These are phyloP conservation scores for Atkinsonella hypoxylon DNA, from an alignment of 2,329 filamentous ascomycete species.

Conservation along the genomic window DNA sequence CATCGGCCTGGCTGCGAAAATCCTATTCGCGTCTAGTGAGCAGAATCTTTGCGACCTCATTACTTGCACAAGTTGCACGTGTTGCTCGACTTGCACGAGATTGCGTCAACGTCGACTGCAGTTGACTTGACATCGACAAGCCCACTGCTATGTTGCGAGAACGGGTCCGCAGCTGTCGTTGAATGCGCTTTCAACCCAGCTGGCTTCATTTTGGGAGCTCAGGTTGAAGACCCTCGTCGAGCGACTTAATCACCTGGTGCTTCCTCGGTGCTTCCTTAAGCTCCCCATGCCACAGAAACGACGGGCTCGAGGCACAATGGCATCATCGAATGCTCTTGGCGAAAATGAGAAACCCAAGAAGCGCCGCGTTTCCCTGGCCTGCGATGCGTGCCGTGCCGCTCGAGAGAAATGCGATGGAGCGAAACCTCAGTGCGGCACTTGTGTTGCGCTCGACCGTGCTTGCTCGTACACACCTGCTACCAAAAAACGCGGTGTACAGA, in stretches of 20 bases:
- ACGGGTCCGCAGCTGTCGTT: neutral
- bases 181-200: neutral
- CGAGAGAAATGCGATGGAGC: slow-evolving; percentile 63
- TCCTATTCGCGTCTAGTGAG: neutral
- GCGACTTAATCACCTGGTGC: neutral
- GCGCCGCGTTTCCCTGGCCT: slow-evolving; percentile 55
- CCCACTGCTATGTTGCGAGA: neutral
- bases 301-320: slow-evolving; percentile 12
- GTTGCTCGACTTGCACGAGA: too few relatives aligned
- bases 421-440: slow-evolving; percentile 55
- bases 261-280: neutral
- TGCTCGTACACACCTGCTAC: slow-evolving; percentile 64
- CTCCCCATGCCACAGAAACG: slow-evolving; percentile 28
- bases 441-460: slow-evolving; percentile 46
- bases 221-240: neutral
- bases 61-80: too few relatives aligned
- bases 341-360: slow-evolving; percentile 31
- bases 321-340: neutral
- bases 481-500: slow-evolving; percentile 67
- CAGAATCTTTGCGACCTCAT: neutral
- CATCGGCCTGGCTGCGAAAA: neutral
- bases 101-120: neutral
- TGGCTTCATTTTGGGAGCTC: neutral
- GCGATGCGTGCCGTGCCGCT: slow-evolving; percentile 54
- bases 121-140: neutral